Conservation (phyloP, 2,329 filamentous ascomycete genomes). For the Monosporascus sp. region DNA sequence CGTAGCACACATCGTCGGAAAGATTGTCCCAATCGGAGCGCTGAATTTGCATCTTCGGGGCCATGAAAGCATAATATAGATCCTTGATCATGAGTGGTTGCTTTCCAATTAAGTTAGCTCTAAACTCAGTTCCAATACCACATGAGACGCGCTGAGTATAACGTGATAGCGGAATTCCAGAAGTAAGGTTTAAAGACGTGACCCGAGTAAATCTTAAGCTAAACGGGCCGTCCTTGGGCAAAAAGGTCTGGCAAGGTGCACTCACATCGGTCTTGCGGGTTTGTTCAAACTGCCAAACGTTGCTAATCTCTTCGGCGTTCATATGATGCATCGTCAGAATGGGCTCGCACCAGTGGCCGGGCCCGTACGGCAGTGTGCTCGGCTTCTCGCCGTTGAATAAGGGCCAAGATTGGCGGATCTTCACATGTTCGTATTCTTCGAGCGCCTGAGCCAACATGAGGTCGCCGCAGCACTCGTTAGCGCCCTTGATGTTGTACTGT, state of each 20-base stretch:
- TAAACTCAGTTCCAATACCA: background rate
- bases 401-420: slow-evolving; percentile 40
- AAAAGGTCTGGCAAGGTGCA: slow-evolving; percentile 2
- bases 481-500: slow-evolving; percentile 41
- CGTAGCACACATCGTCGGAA: slow-evolving; percentile 42
- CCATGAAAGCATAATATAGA: slow-evolving; percentile 43
- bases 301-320: slow-evolving; percentile 44
- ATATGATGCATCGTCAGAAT: slow-evolving; percentile 54
- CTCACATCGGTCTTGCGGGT: slow-evolving; percentile 37
- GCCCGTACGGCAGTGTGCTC: slow-evolving; percentile 41
- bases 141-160: background rate
- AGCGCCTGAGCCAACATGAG: slow-evolving; percentile 43
- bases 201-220: background rate
- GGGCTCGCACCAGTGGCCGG: slow-evolving; percentile 49
- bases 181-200: background rate
- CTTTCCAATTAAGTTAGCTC: slow-evolving; percentile 23
- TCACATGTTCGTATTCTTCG: slow-evolving; percentile 36
- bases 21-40: slow-evolving; percentile 49
- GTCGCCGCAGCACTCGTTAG: slow-evolving; percentile 46
- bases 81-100: slow-evolving; percentile 41
- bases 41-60: slow-evolving; percentile 33
- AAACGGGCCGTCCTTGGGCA: too few relatives aligned
- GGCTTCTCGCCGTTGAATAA: slow-evolving; percentile 54
- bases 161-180: background rate
- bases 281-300: slow-evolving; percentile 49